phyloP scores from a whole-genome alignment of 2,329 filamentous ascomycete genomes.

The Emydomyces testavorans region DNA sequence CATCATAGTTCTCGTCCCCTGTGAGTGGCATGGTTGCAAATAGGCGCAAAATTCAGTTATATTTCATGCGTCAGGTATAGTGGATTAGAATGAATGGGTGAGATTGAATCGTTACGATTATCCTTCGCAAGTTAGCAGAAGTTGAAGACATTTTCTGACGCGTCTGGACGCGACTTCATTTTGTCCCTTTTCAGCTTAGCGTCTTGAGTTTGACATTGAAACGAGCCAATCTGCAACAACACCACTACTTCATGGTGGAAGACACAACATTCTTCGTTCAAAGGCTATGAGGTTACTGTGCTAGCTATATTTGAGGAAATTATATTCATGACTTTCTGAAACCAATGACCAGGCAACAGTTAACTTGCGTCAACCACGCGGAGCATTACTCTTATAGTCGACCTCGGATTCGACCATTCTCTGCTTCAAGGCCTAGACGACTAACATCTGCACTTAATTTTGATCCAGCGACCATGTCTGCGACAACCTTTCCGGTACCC shows the following conservation, averaged over 20 bases:
- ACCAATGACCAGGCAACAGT: background rate
- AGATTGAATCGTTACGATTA: background rate
- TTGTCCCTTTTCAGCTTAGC: background rate
- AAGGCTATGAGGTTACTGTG: background rate
- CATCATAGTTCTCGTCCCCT: slow-evolving; percentile 35
- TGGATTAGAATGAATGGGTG: background rate
- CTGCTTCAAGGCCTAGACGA: slow-evolving; percentile 33
- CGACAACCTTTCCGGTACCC: slow-evolving; percentile 59
- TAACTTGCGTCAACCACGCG: background rate
- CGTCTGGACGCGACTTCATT: background rate
- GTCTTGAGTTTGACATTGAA: too few relatives aligned
- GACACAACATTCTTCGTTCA: too few relatives aligned
- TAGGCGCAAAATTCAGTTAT: background rate
- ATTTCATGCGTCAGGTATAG: background rate
- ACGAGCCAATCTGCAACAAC: background rate
- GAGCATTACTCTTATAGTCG: background rate
- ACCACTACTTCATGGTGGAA: background rate
- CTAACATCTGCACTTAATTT: slow-evolving; percentile 49
- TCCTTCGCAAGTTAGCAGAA: background rate
- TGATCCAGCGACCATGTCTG: slow-evolving; percentile 55
- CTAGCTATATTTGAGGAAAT: background rate
- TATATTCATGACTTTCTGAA: background rate
- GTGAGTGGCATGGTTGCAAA: slow-evolving; percentile 9
- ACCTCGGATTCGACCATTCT: background rate
- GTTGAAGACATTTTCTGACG: background rate